These are phyloP conservation scores for Somion occarium DNA, from an alignment of 1,284 basidiomycete genomes.

Conservation along the genomic window DNA sequence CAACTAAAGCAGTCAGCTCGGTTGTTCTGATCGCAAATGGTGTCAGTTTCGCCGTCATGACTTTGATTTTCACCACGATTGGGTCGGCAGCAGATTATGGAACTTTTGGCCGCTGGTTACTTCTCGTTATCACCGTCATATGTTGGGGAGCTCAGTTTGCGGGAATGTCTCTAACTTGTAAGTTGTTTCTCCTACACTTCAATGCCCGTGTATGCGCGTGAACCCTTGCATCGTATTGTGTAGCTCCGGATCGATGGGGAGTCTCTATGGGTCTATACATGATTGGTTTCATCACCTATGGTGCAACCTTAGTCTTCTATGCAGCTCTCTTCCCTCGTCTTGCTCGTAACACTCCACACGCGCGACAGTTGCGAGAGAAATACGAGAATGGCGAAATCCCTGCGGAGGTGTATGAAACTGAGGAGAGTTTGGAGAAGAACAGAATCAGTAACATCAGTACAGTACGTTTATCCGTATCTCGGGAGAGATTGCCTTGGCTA, in stretches of 20 bases:
- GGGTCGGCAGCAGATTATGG: conserved; percentile 82
- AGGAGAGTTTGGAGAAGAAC: conserved; percentile 82
- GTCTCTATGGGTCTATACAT: conserved; percentile 78
- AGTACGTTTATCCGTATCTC: conserved; percentile 39
- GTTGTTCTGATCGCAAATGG: conserved; percentile 75
- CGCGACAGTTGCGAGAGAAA: conserved; percentile 54
- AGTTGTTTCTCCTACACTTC: conserved; percentile 17
- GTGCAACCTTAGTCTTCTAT: conserved; percentile 78
- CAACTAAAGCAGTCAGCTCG: conserved; percentile 68
- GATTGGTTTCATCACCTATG: conserved; percentile 73
- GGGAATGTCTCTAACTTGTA: conserved; percentile 67
- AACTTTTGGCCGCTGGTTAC: conserved; percentile 71
- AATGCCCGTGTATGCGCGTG: no score
- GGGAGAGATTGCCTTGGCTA: background rate
- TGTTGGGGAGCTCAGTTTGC: conserved; percentile 81
- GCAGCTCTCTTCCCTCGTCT: conserved; percentile 80
- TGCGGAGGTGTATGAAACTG: conserved; percentile 62
- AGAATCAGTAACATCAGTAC: conserved; percentile 83
- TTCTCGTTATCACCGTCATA: conserved; percentile 66
- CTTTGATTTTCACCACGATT: conserved; percentile 75
- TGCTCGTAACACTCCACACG: conserved; percentile 71
- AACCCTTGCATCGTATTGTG: conserved; percentile 2
- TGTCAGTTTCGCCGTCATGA: conserved; percentile 75
- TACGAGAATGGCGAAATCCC: conserved; percentile 56
- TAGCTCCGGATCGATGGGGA: conserved; percentile 67